Base-by-base conservation (phyloP, 331 rosid genomes). In the Acacia concinna region DNA sequence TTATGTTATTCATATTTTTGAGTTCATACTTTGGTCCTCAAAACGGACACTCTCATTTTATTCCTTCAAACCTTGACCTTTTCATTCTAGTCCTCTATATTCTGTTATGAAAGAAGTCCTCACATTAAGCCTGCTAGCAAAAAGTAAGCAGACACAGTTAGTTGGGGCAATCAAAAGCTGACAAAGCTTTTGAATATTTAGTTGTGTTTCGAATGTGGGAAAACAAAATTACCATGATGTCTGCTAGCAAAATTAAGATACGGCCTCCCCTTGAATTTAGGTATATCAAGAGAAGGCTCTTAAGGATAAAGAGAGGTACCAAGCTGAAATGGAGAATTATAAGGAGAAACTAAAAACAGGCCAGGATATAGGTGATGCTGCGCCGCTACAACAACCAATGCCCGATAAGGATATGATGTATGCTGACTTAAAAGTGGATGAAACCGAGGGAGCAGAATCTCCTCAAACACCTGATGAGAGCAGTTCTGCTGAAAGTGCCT, bases 281-380 rank as follows among this genome's bases (percentile, higher is more conserved):
- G 93, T 91, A 77, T 96, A 91, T 84, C 99, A 96, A 81, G 96
- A 93, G 82, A 88, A 89, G 86, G 99, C 99, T 1, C 5, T 88
- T 49, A 88, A 87, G 85, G 99, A 96, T 74, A 96, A 93, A 78
- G 97, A 91, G 74, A 86, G 99, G 76, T 96, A 96, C 82, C 63
- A 73, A 78, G 64, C 78, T 13, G 98, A 96, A 79, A 96, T 96
- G 99, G 97, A 91, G 84, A 81, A 84, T 64, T 96, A 96, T 81
- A 82, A 90, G 20, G 92, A 87, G 89, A 88, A 85, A 73, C 64
- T 71, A 77, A 91, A 82, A 78, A 77, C 77, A 21, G 93, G 87
- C n/a, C 92, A 79, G 65, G 79, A 89, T 11, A 83, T 93, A 73
- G 90, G 90, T 34, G 88, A 95, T 64, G 97, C 93, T 1, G 85